phyloP scores from a whole-genome alignment of 2,329 filamentous ascomycete genomes.

The Scytalidium lignicola region DNA sequence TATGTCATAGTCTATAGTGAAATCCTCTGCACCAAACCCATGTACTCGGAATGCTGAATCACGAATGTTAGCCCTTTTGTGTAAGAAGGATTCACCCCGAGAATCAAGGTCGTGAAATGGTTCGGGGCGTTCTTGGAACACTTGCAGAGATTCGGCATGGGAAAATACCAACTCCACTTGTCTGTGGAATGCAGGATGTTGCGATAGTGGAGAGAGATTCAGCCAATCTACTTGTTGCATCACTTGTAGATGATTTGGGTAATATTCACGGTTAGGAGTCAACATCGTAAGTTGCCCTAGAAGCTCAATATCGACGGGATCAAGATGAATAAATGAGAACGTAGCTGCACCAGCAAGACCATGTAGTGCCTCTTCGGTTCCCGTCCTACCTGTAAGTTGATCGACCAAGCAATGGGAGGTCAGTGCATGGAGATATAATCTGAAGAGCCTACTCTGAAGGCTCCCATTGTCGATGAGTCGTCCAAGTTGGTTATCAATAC shows the following conservation, averaged over 20 bases:
- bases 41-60: conserved; percentile 27
- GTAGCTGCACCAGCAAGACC: conserved; percentile 45
- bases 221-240: conserved; percentile 47
- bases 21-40: conserved; percentile 34
- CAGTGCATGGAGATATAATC: conserved; percentile 48
- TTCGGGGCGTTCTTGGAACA: conserved; percentile 23
- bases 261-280: conserved; percentile 39
- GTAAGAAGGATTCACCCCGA: not conserved
- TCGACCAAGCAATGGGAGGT: conserved; percentile 50
- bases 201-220: conserved; percentile 34
- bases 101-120: not conserved
- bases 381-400: conserved; percentile 41
- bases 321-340: conserved; percentile 39
- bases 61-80: conserved; percentile 24
- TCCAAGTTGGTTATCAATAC: conserved; percentile 44
- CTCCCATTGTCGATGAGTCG: conserved; percentile 45
- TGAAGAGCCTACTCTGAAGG: conserved; percentile 45
- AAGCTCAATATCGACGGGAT: conserved; percentile 28
- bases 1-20: conserved; percentile 26
- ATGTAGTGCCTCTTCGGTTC: conserved; percentile 47
- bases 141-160: conserved; percentile 22
- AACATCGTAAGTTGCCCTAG: conserved; percentile 35
- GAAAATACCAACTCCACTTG: conserved; percentile 31
- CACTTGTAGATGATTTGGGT: conserved; percentile 32
- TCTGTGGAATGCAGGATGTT: conserved; percentile 38